Conservation (phyloP, 1,139 yeast species). For the Suzukiozyma palmioleophila region DNA sequence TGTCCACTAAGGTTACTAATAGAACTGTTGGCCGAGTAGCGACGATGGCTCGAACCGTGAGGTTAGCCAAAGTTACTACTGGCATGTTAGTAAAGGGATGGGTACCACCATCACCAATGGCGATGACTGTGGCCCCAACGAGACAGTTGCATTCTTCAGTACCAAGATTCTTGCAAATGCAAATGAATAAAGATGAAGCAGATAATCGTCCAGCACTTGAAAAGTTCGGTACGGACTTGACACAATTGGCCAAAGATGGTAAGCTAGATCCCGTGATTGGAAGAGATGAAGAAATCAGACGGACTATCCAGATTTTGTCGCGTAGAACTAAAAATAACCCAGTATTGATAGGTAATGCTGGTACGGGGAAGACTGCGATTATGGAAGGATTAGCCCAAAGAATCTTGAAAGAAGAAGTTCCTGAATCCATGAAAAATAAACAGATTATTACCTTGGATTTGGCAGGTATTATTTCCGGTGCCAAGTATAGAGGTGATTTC, state of each 20-base stretch:
- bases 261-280: slow-evolving; percentile 96
- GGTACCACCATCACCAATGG: not conserved
- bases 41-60: not conserved
- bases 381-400: slow-evolving; percentile 96
- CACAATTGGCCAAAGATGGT: slow-evolving; percentile 83
- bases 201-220: slow-evolving; percentile 75
- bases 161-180: slow-evolving; percentile 29
- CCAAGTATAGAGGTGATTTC: slow-evolving; percentile 93
- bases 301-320: slow-evolving; percentile 88
- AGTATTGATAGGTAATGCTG: slow-evolving; percentile 90
- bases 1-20: not conserved
- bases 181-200: slow-evolving; percentile 42
- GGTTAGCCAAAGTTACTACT: not conserved
- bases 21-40: not conserved
- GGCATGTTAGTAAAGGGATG: not conserved
- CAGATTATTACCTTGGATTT: slow-evolving; percentile 78
- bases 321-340: slow-evolving; percentile 94
- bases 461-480: slow-evolving; percentile 88
- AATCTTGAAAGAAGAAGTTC: slow-evolving; percentile 87
- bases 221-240: slow-evolving; percentile 82
- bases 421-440: slow-evolving; percentile 86
- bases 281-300: slow-evolving; percentile 87
- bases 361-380: slow-evolving; percentile 95
- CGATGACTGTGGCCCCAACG: slow-evolving; percentile 4
- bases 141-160: slow-evolving; percentile 17